phyloP scores from a whole-genome alignment of 140 eudicot genomes.

The Bidens hawaiensis region DNA sequence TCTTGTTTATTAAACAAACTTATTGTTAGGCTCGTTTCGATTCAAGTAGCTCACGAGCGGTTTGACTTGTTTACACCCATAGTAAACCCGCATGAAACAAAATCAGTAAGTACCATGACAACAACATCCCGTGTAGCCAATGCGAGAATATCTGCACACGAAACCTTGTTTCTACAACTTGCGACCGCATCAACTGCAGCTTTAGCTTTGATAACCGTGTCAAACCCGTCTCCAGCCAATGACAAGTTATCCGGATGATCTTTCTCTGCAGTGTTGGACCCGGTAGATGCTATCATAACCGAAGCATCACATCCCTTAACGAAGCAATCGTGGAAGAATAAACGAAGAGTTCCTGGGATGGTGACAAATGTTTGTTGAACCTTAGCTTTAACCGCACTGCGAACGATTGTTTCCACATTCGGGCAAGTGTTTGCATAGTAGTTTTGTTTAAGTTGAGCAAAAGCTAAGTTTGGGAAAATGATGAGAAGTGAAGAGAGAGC shows the following conservation, averaged over 20 bases:
- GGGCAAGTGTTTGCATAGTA: conserved; percentile 64
- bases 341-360: conserved; percentile 64
- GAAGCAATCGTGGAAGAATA: conserved; percentile 86
- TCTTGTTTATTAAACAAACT: too few species aligned
- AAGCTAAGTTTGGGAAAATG: conserved; percentile 28
- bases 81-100: not conserved
- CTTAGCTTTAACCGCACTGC: conserved; percentile 39
- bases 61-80: too few species aligned
- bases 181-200: conserved; percentile 66
- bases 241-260: conserved; percentile 68
- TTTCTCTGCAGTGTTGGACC: conserved; percentile 56
- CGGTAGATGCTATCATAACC: conserved; percentile 48
- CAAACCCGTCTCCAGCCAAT: conserved; percentile 79
- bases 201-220: conserved; percentile 68
- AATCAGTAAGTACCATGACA: conserved; percentile 27
- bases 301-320: conserved; percentile 94
- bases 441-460: conserved; percentile 56
- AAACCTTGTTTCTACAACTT: conserved; percentile 59
- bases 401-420: conserved; percentile 62
- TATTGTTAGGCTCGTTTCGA: too few species aligned
- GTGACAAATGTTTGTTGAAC: conserved; percentile 61
- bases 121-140: conserved; percentile 80
- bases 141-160: conserved; percentile 84
- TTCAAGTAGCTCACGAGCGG: too few species aligned
- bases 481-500: conserved; percentile 28